Evolutionary conservation across 129 eudicot genomes (phyloP), one percentile per base, ranked within the genome.

Genomic region (Saussurea involucrata): DNA sequence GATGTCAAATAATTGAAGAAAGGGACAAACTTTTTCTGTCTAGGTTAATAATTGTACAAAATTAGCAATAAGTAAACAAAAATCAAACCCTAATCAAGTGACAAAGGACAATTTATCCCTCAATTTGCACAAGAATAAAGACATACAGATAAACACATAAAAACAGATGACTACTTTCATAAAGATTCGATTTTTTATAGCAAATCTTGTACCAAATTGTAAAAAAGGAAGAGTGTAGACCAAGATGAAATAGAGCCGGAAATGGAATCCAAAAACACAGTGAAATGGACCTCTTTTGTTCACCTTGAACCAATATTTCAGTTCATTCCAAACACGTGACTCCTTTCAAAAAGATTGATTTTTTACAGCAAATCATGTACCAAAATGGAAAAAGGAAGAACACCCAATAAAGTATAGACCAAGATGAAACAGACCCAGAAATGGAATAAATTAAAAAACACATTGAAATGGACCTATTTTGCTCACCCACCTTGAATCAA

Each of bases 401-500:
- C 21, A 73, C 68, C 68, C 53, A 58, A 21, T 73, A 31, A 20
- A n/a, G 12, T 57, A 2, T 73, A 1, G 18, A 32, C 33, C 4
- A 31, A 55, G 8, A 55, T 49, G 31, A 64, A 75, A 69, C 64
- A 78, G 21, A 78, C 71, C 76, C 66, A 70, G 64, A 78, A 78
- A 28, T 72, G 24, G 18, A 66, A 57, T 13, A 61, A 7, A 65
- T 13, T 61, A 7, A 65, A 57, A 57, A 80, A 61, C 22, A 80
- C 21, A 49, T 21, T 49, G 58, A 49, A 49, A 17, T 49, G 1
- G 58, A 15, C 58, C 58, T 15, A 21, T 49, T 49, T 49, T 49
- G 21, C 84, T 74, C 29, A 27, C 29, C 3, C 70, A 80, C 84
- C 78, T 58, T 63, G 68, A 28, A 28, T 42, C 77, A 71, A 79